Evolutionary conservation across 2,329 filamentous ascomycete species (phyloP).

Genomic region (Paracamarosporium sp.): DNA sequence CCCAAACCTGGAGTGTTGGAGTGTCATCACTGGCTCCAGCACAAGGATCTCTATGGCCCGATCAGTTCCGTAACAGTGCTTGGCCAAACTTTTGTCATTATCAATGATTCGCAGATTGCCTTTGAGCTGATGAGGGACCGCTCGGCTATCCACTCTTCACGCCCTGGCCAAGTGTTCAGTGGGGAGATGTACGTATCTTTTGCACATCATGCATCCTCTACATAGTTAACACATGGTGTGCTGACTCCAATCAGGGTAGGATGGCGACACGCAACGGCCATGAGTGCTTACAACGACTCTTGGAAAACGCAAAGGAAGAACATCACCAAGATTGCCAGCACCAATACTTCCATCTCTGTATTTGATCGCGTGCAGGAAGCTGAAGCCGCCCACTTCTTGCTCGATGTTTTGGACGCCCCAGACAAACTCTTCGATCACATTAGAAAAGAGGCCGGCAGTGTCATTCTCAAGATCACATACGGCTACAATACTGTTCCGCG

Average conservation of each 20-base stretch:
- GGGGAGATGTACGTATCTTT: constrained; percentile 29
- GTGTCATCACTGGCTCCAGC: constrained; percentile 53
- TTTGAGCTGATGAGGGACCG: constrained; percentile 30
- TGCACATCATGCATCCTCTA: neutral
- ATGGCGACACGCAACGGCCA: constrained; percentile 30
- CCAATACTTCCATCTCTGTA: constrained; percentile 23
- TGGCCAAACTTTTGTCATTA: constrained; percentile 34
- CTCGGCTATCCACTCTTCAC: constrained; percentile 23
- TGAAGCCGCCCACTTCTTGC: constrained; percentile 34
- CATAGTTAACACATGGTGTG: neutral
- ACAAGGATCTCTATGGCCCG: constrained; percentile 46
- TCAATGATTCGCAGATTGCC: constrained; percentile 35
- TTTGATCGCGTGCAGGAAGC: constrained; percentile 38
- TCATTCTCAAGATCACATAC: constrained; percentile 36
- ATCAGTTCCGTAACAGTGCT: constrained; percentile 37
- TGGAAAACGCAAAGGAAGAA: constrained; percentile 35
- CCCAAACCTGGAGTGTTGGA: constrained; percentile 49
- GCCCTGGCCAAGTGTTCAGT: constrained; percentile 31
- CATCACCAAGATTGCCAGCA: constrained; percentile 33
- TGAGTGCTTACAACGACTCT: constrained; percentile 26
- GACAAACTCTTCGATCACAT: constrained; percentile 34
- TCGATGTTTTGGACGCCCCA: constrained; percentile 30
- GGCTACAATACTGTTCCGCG: constrained; percentile 55
- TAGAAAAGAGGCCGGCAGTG: constrained; percentile 21
- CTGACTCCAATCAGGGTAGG: constrained; percentile 23